phyloP scores from a whole-genome alignment of 192 early-diverging fungal genomes.

The Coemansia sp. region DNA sequence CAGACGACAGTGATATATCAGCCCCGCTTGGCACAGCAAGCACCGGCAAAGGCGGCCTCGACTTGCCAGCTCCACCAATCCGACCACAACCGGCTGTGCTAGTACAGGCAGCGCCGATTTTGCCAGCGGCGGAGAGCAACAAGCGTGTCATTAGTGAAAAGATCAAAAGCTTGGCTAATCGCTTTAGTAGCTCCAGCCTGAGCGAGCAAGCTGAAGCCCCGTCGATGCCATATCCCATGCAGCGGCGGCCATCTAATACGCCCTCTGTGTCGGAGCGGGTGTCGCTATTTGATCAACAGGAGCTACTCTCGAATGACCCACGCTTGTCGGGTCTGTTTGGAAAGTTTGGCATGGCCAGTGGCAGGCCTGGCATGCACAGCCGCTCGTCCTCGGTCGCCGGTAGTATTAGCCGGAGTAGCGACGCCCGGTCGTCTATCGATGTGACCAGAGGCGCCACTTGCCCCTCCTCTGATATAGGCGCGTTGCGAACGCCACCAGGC shows the following conservation, averaged over 20 bases:
- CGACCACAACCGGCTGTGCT: not conserved
- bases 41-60: slow-evolving; percentile 12
- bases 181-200: slow-evolving; percentile 46
- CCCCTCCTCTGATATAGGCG: not conserved
- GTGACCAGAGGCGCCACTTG: not conserved
- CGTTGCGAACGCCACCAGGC: not conserved
- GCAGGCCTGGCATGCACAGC: slow-evolving; percentile 20
- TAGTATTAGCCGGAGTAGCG: slow-evolving; percentile 1
- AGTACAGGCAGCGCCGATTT: not conserved
- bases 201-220: slow-evolving; percentile 15
- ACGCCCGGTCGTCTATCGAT: not conserved
- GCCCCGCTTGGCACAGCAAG: not conserved
- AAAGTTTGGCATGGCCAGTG: slow-evolving; percentile 34
- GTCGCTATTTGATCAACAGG: slow-evolving; percentile 38
- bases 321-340: slow-evolving; percentile 38
- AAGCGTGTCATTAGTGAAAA: slow-evolving; percentile 49
- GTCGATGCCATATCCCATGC: slow-evolving; percentile 10
- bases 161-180: slow-evolving; percentile 43
- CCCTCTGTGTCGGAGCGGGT: slow-evolving; percentile 51
- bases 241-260: slow-evolving; percentile 44
- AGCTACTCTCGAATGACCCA: slow-evolving; percentile 23
- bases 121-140: slow-evolving; percentile 10
- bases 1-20: slow-evolving; percentile 35
- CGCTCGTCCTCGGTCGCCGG: slow-evolving; percentile 37
- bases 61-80: slow-evolving; percentile 6